Evolutionary conservation across 306 rosid genomes (phyloP), one percentile per base, ranked within the genome.

Genomic region (Quercus variabilis): DNA sequence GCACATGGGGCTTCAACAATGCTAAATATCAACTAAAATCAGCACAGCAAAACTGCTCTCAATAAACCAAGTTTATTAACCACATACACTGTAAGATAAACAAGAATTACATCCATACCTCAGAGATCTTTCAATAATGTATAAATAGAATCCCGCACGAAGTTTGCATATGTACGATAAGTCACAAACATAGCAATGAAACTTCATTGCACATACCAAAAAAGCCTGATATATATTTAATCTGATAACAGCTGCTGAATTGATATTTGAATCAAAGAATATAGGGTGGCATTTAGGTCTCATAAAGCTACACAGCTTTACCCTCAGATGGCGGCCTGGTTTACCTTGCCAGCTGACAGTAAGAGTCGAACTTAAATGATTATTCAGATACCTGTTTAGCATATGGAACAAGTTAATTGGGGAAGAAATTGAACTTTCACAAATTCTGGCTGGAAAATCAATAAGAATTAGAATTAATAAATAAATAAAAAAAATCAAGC

Each of bases 271-370:
- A 87, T 94, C 99, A 2, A 85, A 94, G 87, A 92, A 94, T 76
- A 94, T 78, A 6, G 97, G 91, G 88, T 92, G 94, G 63, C 99
- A 92, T 85, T 92, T 94, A 11, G 97, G 93, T 80, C 90, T 38
- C 46, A 38, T 38, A 38, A 38, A 38, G 46, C 46, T 38, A 38
- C 46, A 38, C 46, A 38, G 46, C 46, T 7, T 38, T 7, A 11
- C 46, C 46, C 10, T 38, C 46, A 38, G 46, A 38, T 38, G 46
- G 46, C 46, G 2, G 11, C 46, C 10, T 38, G 46, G 46, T 38
- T 38, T 38, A 38, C 46, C 46, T 38, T 38, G 46, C 46, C 46
- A 38, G 46, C 46, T 38, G 46, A 38, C 46, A 38, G 46, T 38
- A 38, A 38, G 46, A 38, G 46, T 38, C 3, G 46, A 38, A 38